Base-by-base conservation (phyloP, 2,329 filamentous ascomycete genomes). In the Cladosporium oxysporum region DNA sequence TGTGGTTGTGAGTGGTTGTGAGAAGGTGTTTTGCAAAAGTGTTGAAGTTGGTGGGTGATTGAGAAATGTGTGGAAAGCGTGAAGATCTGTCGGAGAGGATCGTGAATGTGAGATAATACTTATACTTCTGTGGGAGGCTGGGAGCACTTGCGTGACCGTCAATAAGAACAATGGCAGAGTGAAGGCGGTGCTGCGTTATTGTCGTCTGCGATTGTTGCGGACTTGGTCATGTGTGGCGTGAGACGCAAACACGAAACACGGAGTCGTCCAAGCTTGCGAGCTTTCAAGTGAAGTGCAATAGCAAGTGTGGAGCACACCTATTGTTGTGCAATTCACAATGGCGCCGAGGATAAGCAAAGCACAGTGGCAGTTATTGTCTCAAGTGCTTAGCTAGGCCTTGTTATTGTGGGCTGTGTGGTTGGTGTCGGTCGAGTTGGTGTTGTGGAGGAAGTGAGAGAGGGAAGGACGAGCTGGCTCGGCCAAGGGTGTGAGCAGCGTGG, bases 121-220 rank as follows among this genome's bases (percentile, higher is more conserved):
- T 55, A 33, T 55, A 33, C 26, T 16, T 12, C 18, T 21, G 52
- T 21, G 29, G 23, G 28, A 12, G 28, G 18, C 11, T 31, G 52
- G 31, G 29, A 33, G 28, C 35, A 49, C 58, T 49, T 18, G 26
- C n/a, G 28, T 4, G 2, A 12, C 16, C 8, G 11, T 49, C 58
- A 61, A 61, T 49, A 50, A 18, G 33, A 37, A 58, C 55, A 58
- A 58, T 58, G 16, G 31, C n/a, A 35, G 21, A 35, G 55, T 26
- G 49, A 18, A 44, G 21, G 6, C 6, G 21, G 35, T 44, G 35
- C 37, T 29, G 57, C 23, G 29, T 50, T 52, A 62, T 62, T 52
- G 59, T 62, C 31, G 59, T n/a, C 33, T 62, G 28, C 12, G n/a
- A 62, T 62, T 62, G 59, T 62, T 62, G 29, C 44, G 44, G 11